phyloP scores from a whole-genome alignment of 129 eudicot species.

The Heracleum sosnowskyi region DNA sequence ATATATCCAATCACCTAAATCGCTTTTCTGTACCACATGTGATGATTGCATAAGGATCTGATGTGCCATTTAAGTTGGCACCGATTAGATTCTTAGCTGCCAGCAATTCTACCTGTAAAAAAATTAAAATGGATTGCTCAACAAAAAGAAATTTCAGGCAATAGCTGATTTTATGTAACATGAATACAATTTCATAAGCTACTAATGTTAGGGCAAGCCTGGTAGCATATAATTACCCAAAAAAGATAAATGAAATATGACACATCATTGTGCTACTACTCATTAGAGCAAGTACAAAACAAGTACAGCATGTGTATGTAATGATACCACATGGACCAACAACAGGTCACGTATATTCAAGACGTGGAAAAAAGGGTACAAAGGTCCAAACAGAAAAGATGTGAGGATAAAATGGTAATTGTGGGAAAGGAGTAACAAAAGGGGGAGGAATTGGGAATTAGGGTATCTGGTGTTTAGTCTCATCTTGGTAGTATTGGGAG shows the following conservation, averaged over 20 bases:
- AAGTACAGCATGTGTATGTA: background rate
- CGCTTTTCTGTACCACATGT: conserved; percentile 95
- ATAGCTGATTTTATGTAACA: background rate
- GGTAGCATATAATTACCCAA: background rate
- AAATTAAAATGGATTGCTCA: background rate
- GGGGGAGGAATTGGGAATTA: too few relatives aligned
- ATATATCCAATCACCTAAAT: conserved; percentile 59
- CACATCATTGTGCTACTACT: background rate
- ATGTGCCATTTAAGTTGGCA: conserved; percentile 93
- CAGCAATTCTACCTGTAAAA: conserved; percentile 62
- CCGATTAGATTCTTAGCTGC: conserved; percentile 94
- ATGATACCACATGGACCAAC: too few relatives aligned
- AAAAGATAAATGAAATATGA: background rate
- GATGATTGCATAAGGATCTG: conserved; percentile 98
- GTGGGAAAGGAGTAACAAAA: too few relatives aligned
- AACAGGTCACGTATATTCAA: too few relatives aligned
- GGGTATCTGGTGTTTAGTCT: too few relatives aligned
- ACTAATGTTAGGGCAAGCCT: background rate
- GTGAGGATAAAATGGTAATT: too few relatives aligned
- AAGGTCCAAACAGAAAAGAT: too few relatives aligned
- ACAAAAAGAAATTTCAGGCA: conserved; percentile 3
- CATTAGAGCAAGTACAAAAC: background rate
- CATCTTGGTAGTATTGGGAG: too few relatives aligned
- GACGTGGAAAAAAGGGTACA: too few relatives aligned
- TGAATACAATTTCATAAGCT: background rate